A percentile compares a stretch with the other conserved stretches of the same genome.
phyloP scores from a whole-genome alignment of 768 basidiomycete genomes.

The Leucosporidium scottii region DNA sequence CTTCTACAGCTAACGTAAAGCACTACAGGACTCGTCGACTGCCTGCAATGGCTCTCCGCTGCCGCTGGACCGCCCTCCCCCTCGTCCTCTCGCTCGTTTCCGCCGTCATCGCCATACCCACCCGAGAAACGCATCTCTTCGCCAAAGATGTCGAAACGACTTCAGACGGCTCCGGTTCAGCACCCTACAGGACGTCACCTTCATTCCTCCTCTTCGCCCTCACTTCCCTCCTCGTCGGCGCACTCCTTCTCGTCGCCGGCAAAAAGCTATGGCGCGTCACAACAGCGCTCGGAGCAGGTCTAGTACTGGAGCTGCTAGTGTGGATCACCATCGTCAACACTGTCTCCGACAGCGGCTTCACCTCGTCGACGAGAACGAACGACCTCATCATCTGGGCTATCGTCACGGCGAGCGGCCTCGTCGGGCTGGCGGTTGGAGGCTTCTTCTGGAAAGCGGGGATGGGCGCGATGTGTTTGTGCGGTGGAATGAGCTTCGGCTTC shows the following conservation, averaged over 20 bases:
- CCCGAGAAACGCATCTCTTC: no score
- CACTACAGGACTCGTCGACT: no score
- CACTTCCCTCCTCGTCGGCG: conserved; percentile 9
- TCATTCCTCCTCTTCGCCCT: conserved; percentile 21
- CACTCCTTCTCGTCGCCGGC: conserved; percentile 9
- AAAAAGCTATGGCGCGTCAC: conserved; percentile 11
- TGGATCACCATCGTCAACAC: conserved; percentile 16
- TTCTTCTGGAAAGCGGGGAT: background rate
- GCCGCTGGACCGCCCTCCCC: no score
- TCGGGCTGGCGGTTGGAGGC: background rate
- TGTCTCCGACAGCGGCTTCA: background rate
- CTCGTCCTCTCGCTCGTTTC: no score
- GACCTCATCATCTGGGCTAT: conserved; percentile 5
- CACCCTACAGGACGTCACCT: conserved; percentile 3
- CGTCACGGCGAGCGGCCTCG: background rate
- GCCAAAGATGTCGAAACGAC: background rate
- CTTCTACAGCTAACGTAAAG: no score
- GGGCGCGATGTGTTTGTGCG: background rate
- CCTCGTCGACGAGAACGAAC: background rate
- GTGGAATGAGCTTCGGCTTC: background rate
- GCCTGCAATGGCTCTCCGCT: no score
- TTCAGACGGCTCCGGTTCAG: conserved; percentile 5
- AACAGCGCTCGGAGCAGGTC: conserved; percentile 1
- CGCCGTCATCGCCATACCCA: no score
- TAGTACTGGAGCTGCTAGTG: conserved; percentile 14